Conservation (phyloP, 2,329 filamentous ascomycete species). For the Fusarium aywerte region DNA sequence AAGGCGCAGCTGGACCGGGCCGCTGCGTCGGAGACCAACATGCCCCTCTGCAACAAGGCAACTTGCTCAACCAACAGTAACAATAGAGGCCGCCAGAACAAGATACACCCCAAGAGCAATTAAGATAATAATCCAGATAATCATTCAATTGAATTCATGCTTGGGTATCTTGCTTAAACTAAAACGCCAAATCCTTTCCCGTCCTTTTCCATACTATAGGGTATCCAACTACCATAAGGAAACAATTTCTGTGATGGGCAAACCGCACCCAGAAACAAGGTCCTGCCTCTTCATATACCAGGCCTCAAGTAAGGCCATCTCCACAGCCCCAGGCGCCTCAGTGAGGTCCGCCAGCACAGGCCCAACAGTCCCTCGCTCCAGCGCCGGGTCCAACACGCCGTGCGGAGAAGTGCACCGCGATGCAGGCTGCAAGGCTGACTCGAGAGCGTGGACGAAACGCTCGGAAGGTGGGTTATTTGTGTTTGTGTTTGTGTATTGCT, state of each 20-base stretch:
- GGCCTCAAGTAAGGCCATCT: constrained; percentile 39
- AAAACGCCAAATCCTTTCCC: constrained; percentile 11
- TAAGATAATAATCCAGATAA: background rate
- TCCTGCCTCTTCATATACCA: constrained; percentile 38
- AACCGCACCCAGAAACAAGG: constrained; percentile 5
- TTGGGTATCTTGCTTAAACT: constrained; percentile 33
- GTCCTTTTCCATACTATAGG: background rate
- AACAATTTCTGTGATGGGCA: constrained; percentile 35
- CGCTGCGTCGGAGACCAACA: background rate
- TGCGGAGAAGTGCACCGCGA: constrained; percentile 22
- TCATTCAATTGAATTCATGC: constrained; percentile 15
- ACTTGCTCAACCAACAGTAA: background rate
- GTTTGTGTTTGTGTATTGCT: constrained; percentile 31
- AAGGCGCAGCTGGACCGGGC: background rate
- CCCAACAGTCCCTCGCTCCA: constrained; percentile 29
- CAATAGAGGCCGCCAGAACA: constrained; percentile 9
- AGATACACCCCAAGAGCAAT: background rate
- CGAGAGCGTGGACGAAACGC: constrained; percentile 34
- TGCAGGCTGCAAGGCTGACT: constrained; percentile 30
- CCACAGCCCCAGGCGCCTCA: constrained; percentile 18
- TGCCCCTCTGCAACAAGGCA: background rate
- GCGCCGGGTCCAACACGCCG: constrained; percentile 33
- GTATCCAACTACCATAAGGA: constrained; percentile 37
- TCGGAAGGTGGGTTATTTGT: constrained; percentile 24
- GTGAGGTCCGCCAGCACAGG: constrained; percentile 16